Evolutionary conservation across 140 eudicot species (phyloP).

Genomic region (Cichorium intybus): DNA sequence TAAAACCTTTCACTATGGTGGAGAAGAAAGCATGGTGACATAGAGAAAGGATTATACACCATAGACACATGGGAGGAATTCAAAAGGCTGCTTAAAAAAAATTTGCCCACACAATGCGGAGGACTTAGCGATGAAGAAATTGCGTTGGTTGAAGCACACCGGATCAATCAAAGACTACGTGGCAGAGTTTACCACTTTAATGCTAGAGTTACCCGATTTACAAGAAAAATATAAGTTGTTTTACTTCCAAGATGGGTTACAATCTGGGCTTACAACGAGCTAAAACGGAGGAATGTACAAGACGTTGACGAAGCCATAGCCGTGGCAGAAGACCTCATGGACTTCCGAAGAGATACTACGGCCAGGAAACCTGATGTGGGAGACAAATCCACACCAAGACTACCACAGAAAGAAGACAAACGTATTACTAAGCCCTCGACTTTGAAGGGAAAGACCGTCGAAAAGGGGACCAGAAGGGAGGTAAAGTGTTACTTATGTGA

Average conservation of each 20-base stretch:
- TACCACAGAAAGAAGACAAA: no score
- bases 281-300: no score
- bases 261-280: not conserved
- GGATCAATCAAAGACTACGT: not conserved
- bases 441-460: not conserved
- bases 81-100: not conserved
- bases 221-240: not conserved
- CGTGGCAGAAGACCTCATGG: not conserved
- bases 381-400: no score
- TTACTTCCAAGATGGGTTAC: not conserved
- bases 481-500: not conserved
- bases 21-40: no score
- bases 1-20: no score
- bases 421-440: no score
- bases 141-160: not conserved
- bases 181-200: not conserved
- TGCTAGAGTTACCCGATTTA: not conserved
- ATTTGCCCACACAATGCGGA: not conserved
- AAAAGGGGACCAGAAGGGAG: not conserved
- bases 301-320: not conserved
- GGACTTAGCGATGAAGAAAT: no score
- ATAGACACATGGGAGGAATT: slow-evolving; percentile 11
- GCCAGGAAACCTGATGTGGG: not conserved
- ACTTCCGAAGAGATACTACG: no score
- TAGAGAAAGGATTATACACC: no score